Conservation (phyloP, 805 yeast genomes). For the Candida coquimbonensis region DNA sequence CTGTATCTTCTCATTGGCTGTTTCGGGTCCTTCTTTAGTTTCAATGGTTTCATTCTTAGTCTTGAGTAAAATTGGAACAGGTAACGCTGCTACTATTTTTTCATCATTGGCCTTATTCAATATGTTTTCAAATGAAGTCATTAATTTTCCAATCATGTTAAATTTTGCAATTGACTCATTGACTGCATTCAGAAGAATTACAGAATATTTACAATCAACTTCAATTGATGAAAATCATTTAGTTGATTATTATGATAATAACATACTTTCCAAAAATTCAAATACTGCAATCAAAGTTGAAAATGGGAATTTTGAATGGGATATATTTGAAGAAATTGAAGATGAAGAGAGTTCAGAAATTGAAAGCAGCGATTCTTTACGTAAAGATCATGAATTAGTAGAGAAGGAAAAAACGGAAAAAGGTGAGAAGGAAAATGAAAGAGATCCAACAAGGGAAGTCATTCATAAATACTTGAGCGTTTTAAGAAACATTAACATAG, state of each 20-base stretch:
- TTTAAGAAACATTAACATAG: constrained; percentile 41
- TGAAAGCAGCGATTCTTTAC: not conserved
- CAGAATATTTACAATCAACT: constrained; percentile 44
- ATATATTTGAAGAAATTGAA: constrained; percentile 23
- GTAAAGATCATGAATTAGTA: not conserved
- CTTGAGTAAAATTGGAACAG: constrained; percentile 29
- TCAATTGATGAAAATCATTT: constrained; percentile 28
- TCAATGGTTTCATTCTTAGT: constrained; percentile 44
- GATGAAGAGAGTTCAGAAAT: not conserved
- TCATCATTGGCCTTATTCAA: constrained; percentile 62
- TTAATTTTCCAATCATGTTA: constrained; percentile 50
- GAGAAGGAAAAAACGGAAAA: not conserved
- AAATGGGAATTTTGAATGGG: constrained; percentile 63
- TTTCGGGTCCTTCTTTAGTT: constrained; percentile 41
- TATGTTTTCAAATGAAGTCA: constrained; percentile 49
- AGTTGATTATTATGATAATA: constrained; percentile 28
- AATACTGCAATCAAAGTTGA: constrained; percentile 40
- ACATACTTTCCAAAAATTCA: constrained; percentile 2
- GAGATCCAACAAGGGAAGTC: constrained; percentile 1
- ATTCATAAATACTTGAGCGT: constrained; percentile 5
- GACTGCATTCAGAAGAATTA: constrained; percentile 49
- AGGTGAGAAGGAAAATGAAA: not conserved
- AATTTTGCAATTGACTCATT: constrained; percentile 55
- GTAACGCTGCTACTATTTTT: constrained; percentile 55
- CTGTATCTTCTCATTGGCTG: constrained; percentile 44